phyloP scores from a whole-genome alignment of 2,329 filamentous ascomycete genomes.

The Ascochyta clinopodiicola region DNA sequence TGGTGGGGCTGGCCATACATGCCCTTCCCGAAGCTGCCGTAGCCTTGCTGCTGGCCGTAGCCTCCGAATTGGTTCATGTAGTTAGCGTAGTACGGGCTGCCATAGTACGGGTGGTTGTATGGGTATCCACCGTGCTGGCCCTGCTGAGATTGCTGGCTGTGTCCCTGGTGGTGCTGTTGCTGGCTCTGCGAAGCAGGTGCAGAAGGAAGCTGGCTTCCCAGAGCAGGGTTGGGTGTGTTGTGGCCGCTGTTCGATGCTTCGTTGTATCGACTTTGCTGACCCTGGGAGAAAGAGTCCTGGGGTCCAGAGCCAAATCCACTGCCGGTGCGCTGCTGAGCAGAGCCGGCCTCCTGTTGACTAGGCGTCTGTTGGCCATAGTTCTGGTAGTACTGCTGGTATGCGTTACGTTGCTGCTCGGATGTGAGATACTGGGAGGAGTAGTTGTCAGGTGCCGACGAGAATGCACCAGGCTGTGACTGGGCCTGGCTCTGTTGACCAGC shows the following conservation, averaged over 20 bases:
- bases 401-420: constrained; percentile 73
- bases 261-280: constrained; percentile 74
- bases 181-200: constrained; percentile 54
- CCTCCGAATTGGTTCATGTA: constrained; percentile 70
- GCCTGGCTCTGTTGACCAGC: constrained; percentile 60
- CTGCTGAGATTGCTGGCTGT: constrained; percentile 53
- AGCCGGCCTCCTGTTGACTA: constrained; percentile 73
- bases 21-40: constrained; percentile 61
- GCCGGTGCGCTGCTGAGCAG: constrained; percentile 76
- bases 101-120: constrained; percentile 67
- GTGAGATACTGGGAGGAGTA: constrained; percentile 84
- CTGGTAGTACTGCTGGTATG: constrained; percentile 73
- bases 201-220: constrained; percentile 60
- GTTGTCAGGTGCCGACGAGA: constrained; percentile 77
- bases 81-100: constrained; percentile 66
- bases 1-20: constrained; percentile 70
- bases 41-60: constrained; percentile 56
- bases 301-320: constrained; percentile 73
- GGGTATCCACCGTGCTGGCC: constrained; percentile 50
- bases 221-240: constrained; percentile 84
- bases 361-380: constrained; percentile 58
- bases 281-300: constrained; percentile 67
- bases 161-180: constrained; percentile 57
- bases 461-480: constrained; percentile 68
- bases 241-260: constrained; percentile 87